phyloP scores from a whole-genome alignment of 1,284 basidiomycete genomes.

The Puccinia coronata region DNA sequence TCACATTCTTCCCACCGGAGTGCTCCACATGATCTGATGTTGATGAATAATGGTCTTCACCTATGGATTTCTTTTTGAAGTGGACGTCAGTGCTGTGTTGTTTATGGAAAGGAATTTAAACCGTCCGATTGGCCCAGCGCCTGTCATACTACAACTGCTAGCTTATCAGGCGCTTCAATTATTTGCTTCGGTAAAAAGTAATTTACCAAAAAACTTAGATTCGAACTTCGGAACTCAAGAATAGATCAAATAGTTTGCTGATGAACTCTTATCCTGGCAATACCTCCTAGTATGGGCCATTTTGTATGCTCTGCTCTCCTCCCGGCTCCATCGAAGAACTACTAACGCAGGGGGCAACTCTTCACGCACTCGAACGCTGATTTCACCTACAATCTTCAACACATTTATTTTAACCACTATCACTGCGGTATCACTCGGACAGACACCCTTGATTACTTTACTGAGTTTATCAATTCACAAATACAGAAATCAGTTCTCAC shows the following conservation, averaged over 20 bases:
- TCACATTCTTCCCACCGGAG: background rate
- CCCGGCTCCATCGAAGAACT: background rate
- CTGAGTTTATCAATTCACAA: background rate
- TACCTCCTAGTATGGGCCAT: slow-evolving; percentile 23
- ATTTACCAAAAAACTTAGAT: too few species aligned
- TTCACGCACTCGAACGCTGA: background rate
- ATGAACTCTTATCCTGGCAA: background rate
- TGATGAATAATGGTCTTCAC: background rate
- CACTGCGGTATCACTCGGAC: background rate
- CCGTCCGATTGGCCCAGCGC: background rate
- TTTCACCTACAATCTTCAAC: background rate
- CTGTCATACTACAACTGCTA: slow-evolving; percentile 9
- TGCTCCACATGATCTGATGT: background rate
- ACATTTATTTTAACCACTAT: background rate
- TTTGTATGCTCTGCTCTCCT: slow-evolving; percentile 10
- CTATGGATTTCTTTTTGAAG: background rate
- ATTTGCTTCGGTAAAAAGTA: slow-evolving; percentile 23
- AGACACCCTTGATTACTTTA: slow-evolving; percentile 7
- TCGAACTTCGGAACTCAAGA: too few species aligned
- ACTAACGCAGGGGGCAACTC: background rate
- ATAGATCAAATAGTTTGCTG: background rate
- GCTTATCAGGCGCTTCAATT: slow-evolving; percentile 1
- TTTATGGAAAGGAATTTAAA: background rate
- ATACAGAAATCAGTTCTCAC: background rate
- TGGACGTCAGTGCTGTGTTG: slow-evolving; percentile 13